Evolutionary conservation across 2,329 filamentous ascomycete genomes (phyloP).

Genomic region (Madurella mycetomatis): DNA sequence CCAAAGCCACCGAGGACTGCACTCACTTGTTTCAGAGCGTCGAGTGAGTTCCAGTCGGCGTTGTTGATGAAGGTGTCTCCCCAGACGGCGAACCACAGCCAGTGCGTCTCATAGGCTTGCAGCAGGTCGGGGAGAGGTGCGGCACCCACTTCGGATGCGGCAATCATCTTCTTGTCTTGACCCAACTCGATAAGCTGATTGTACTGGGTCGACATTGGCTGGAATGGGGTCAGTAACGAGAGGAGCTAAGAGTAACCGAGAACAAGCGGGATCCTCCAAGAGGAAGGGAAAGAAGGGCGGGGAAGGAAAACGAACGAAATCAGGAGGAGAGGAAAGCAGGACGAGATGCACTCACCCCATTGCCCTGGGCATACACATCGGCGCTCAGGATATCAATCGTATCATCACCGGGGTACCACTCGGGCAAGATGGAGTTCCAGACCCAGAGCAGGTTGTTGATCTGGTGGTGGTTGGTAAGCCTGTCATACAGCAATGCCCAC

Average conservation of each 20-base stretch:
- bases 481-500: conserved; percentile 40
- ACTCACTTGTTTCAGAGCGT: conserved; percentile 35
- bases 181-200: conserved; percentile 40
- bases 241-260: too few relatives aligned
- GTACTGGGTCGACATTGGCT: conserved; percentile 42
- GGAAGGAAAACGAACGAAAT: too few relatives aligned
- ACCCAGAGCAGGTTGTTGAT: conserved; percentile 48
- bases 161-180: conserved; percentile 44
- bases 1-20: background rate
- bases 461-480: conserved; percentile 40
- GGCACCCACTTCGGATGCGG: conserved; percentile 43
- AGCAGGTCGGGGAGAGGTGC: conserved; percentile 40
- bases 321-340: too few relatives aligned
- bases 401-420: conserved; percentile 45
- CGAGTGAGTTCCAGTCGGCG: conserved; percentile 37
- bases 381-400: conserved; percentile 44
- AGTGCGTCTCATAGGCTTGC: conserved; percentile 42
- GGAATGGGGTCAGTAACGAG: background rate
- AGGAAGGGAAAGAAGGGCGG: too few relatives aligned
- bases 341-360: conserved; percentile 34
- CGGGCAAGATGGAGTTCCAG: conserved; percentile 43
- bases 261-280: too few relatives aligned
- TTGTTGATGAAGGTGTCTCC: conserved; percentile 40
- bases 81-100: conserved; percentile 47
- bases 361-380: conserved; percentile 42